phyloP scores from a whole-genome alignment of 768 basidiomycete species.

The Chalciporus chontae region DNA sequence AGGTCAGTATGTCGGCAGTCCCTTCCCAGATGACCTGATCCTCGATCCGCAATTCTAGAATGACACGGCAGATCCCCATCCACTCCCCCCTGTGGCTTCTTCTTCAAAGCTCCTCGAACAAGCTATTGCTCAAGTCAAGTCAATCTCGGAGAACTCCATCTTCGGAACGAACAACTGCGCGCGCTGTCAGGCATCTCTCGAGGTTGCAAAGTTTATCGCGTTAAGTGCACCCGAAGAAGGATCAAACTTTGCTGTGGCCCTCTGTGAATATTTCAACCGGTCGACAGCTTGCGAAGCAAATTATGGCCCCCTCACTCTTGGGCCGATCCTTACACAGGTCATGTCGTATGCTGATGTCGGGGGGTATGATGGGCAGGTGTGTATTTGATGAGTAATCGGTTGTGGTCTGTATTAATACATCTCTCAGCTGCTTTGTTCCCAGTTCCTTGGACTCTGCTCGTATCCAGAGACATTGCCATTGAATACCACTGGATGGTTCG shows the following conservation, averaged over 20 bases:
- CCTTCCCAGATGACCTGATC: not conserved
- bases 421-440: slow-evolving; percentile 52
- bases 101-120: slow-evolving; percentile 43
- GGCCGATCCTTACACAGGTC: slow-evolving; percentile 67
- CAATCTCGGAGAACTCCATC: slow-evolving; percentile 49
- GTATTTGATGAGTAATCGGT: not conserved
- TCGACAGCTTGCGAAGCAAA: slow-evolving; percentile 46
- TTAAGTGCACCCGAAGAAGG: slow-evolving; percentile 60
- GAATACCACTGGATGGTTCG: slow-evolving; percentile 66
- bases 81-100: slow-evolving; percentile 56
- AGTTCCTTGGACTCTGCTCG: slow-evolving; percentile 55
- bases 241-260: slow-evolving; percentile 49
- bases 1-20: slow-evolving; percentile 21
- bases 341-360: slow-evolving; percentile 66
- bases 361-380: slow-evolving; percentile 70
- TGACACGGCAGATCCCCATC: slow-evolving; percentile 61
- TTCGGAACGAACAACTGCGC: slow-evolving; percentile 55
- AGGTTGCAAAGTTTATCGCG: slow-evolving; percentile 63
- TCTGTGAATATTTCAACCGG: slow-evolving; percentile 62
- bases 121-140: slow-evolving; percentile 55
- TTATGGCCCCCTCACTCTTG: slow-evolving; percentile 47
- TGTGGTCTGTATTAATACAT: not conserved
- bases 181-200: slow-evolving; percentile 56
- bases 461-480: slow-evolving; percentile 56
- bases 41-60: slow-evolving; percentile 29